Evolutionary conservation across 441 rosid genomes (phyloP).

Genomic region (Erysimum pusillum): DNA sequence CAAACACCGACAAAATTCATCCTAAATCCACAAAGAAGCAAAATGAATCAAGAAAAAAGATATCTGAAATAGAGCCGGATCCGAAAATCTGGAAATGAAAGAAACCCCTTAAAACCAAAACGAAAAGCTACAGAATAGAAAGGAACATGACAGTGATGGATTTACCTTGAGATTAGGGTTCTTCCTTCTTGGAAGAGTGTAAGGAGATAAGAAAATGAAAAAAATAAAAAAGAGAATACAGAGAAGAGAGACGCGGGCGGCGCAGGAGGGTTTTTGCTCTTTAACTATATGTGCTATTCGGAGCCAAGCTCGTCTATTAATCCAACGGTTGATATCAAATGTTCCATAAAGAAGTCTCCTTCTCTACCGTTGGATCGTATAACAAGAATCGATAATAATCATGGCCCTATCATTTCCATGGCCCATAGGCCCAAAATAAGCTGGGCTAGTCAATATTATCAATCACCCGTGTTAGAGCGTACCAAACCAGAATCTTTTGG

Average conservation of each 20-base stretch:
- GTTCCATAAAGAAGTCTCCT: background rate
- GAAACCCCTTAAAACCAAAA: background rate
- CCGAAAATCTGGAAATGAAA: background rate
- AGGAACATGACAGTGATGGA: background rate
- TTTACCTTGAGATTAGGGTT: constrained; percentile 47
- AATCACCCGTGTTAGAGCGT: background rate
- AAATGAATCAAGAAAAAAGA: background rate
- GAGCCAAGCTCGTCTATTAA: constrained; percentile 17
- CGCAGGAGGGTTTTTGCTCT: constrained; percentile 45
- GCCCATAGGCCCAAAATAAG: background rate
- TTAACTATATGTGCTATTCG: constrained; percentile 38
- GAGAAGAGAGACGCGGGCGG: constrained; percentile 42
- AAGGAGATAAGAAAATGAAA: constrained; percentile 27
- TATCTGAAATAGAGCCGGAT: background rate
- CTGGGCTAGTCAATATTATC: background rate
- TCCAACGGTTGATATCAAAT: constrained; percentile 25
- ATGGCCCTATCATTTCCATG: background rate
- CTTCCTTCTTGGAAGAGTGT: constrained; percentile 19
- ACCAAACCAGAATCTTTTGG: constrained; percentile 5
- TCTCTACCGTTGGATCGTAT: constrained; percentile 30
- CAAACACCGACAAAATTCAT: constrained; percentile 2
- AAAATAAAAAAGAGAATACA: background rate
- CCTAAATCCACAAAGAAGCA: background rate
- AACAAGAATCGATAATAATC: background rate
- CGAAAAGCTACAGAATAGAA: background rate